Evolutionary conservation across 2,329 filamentous ascomycete genomes (phyloP).

Genomic region (Hortaea sp.): DNA sequence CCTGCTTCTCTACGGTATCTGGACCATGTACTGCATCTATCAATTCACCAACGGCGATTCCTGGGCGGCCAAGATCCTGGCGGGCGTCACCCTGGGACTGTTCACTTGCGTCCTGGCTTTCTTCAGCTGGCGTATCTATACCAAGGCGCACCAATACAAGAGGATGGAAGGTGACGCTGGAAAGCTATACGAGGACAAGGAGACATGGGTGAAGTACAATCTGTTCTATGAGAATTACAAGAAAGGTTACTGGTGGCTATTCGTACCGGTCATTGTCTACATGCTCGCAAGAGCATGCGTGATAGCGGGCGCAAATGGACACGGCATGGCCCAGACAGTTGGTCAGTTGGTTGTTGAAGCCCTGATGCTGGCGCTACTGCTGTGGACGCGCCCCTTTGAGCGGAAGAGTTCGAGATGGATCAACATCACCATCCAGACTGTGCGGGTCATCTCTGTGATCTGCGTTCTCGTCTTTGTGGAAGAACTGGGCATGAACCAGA

Average conservation of each 20-base stretch:
- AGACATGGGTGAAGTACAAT: conserved; percentile 89
- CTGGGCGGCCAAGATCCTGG: conserved; percentile 79
- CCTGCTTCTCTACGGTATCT: conserved; percentile 82
- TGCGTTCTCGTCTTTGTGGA: conserved; percentile 92
- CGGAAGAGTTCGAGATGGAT: conserved; percentile 82
- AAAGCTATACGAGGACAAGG: conserved; percentile 76
- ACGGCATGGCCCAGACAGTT: conserved; percentile 71
- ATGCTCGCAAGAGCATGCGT: conserved; percentile 81
- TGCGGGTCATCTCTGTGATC: conserved; percentile 76
- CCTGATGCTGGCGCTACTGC: conserved; percentile 64
- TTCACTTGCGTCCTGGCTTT: conserved; percentile 76
- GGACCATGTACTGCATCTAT: conserved; percentile 92
- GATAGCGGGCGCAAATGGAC: conserved; percentile 74
- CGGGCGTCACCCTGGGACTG: conserved; percentile 65
- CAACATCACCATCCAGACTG: conserved; percentile 83
- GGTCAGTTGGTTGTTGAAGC: conserved; percentile 74
- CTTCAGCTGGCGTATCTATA: conserved; percentile 77
- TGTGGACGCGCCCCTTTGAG: conserved; percentile 81
- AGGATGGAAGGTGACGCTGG: conserved; percentile 61
- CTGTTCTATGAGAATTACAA: conserved; percentile 96
- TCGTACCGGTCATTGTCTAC: conserved; percentile 81
- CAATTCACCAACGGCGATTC: conserved; percentile 92
- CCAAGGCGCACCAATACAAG: conserved; percentile 64
- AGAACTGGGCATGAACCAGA: conserved; percentile 78
- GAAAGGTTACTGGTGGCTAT: conserved; percentile 94